Evolutionary conservation across 768 basidiomycete species (phyloP), one percentile per base, ranked within the genome.

Genomic region (Lanmaoa pseudosensibilis): DNA sequence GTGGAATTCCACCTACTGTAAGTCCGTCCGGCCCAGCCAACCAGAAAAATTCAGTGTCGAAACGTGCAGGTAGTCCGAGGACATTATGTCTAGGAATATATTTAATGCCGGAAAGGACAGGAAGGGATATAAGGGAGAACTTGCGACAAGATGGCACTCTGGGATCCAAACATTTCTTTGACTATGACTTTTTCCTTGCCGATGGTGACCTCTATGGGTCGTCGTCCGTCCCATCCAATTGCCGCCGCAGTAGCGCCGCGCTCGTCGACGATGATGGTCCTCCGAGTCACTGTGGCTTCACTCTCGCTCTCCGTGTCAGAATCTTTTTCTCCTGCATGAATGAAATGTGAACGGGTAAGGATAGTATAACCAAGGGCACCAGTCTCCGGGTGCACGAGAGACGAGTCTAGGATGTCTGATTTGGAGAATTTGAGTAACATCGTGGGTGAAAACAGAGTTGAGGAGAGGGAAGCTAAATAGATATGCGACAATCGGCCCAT

Each of bases 341-440:
- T 73, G 58, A 57, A 76, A 65, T 67, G 67, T 3, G 71, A 60
- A 36, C 67, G 68, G 23, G 84, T 85, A 27, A 74, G 66, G 50
- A 85, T 83, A 16, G 77, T 75, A 57, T 79, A 86, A 21, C 75
- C 77, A 12, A 74, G 67, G 44, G 75, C 64, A 37, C 82, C 78
- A 13, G 83, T 80, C n/a, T 77, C 72, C 4, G 83, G 78, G 60
- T 83, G 77, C 59, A 83, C 65, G 41, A 86, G 81, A 16, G 75
- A 58, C 2, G 80, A 79, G 64, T 85, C 81, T 39, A 86, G 77
- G 68, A 86, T 81, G 59, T 85, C 83, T 16, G 78, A 66, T 33
- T 80, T 74, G 40, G 82, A 80, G 66, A 85, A 84, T 75, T 78
- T 83, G 67, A 85, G 76, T 33, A 85, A 68, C 83, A 84, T 85